phyloP scores from a whole-genome alignment of 345 rosid species.

The Aquilaria sinensis region DNA sequence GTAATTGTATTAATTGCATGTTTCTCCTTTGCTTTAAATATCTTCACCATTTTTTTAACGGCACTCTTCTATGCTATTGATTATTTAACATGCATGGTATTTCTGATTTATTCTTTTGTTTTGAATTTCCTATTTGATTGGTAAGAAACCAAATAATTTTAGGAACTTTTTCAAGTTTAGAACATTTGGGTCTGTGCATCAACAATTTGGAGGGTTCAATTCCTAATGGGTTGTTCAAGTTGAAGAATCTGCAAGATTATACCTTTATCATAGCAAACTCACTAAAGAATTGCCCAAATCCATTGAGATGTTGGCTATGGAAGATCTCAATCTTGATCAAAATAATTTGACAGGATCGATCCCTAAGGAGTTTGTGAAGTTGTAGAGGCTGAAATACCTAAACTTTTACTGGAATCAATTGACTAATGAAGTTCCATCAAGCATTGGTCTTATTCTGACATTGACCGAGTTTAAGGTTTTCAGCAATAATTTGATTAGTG shows the following conservation, averaged over 20 bases:
- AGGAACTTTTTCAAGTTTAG: conserved; percentile 37
- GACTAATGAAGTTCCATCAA: conserved; percentile 51
- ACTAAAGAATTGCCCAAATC: conserved; percentile 50
- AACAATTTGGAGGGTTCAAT: conserved; percentile 55
- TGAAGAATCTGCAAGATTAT: conserved; percentile 37
- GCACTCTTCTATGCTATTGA: no score
- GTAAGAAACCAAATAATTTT: conserved; percentile 48
- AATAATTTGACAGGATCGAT: conserved; percentile 64
- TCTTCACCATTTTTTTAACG: no score
- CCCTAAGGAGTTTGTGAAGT: conserved; percentile 51
- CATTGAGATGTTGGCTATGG: conserved; percentile 34
- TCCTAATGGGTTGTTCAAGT: conserved; percentile 37
- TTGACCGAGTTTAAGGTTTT: conserved; percentile 37
- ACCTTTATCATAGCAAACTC: conserved; percentile 39
- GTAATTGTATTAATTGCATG: no score
- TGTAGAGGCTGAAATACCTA: conserved; percentile 35
- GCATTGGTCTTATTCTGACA: conserved; percentile 43
- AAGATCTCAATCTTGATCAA: conserved; percentile 38
- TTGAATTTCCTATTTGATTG: conserved; percentile 31
- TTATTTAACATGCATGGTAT: no score
- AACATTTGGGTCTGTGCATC: conserved; percentile 34
- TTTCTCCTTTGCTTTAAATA: no score
- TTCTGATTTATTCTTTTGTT: no score
- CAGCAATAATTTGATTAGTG: conserved; percentile 53
- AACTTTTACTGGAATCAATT: conserved; percentile 39